These are phyloP conservation scores for Cyclotella sp. DNA, from an alignment of 108 stramenopile genomes.

Conservation along the genomic window DNA sequence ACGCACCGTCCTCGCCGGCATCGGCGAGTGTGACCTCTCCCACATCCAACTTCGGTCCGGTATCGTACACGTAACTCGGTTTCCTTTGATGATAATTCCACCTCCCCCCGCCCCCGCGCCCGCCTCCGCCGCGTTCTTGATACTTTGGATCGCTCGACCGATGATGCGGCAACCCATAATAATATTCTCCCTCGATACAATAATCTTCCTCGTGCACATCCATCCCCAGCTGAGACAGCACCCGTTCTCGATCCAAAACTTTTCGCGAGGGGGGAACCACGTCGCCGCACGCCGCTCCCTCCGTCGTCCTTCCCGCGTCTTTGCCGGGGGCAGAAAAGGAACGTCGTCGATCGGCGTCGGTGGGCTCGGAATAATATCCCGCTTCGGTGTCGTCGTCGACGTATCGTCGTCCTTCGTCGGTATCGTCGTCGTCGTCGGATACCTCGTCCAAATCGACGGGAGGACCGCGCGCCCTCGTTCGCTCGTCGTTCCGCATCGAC, in stretches of 20 bases:
- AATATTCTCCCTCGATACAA: constrained; percentile 32
- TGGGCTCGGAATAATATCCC: constrained; percentile 15
- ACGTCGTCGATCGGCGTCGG: background rate
- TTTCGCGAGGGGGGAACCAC: background rate
- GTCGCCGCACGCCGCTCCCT: too few relatives aligned
- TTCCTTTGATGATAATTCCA: constrained; percentile 12
- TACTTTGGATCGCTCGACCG: background rate
- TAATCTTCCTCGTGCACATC: constrained; percentile 42
- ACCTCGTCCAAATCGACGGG: constrained; percentile 13
- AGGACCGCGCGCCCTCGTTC: background rate
- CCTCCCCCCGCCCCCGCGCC: background rate
- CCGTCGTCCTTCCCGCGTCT: background rate
- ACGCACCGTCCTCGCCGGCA: background rate
- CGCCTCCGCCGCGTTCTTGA: background rate
- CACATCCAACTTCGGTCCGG: background rate
- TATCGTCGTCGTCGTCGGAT: background rate
- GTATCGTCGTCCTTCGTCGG: background rate
- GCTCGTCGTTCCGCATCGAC: background rate
- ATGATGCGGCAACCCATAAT: background rate
- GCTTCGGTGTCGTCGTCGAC: background rate
- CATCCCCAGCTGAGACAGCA: constrained; percentile 39
- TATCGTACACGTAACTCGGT: background rate
- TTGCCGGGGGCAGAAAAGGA: background rate
- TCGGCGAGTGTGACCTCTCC: background rate
- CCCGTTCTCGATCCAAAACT: constrained; percentile 14